Conservation (phyloP, 2,329 filamentous ascomycete genomes). For the Calycina herbarum region DNA sequence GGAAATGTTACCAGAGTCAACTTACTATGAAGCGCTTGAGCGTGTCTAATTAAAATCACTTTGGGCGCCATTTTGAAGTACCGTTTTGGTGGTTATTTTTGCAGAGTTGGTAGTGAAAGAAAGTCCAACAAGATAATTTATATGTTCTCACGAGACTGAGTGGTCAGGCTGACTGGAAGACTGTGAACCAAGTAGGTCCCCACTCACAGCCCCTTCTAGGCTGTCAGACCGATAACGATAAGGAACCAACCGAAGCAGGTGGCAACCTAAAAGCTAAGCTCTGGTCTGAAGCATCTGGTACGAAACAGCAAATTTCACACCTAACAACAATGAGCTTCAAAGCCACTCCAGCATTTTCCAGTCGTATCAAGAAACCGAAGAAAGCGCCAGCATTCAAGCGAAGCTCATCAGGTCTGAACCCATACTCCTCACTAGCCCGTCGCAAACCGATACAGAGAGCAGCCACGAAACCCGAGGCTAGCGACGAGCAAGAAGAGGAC, state of each 20-base stretch:
- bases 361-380: slow-evolving; percentile 35
- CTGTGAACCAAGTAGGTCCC: neutral
- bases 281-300: slow-evolving; percentile 1
- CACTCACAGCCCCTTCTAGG: neutral
- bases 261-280: slow-evolving; percentile 3
- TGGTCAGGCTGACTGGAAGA: slow-evolving; percentile 11
- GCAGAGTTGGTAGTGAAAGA: neutral
- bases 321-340: slow-evolving; percentile 33
- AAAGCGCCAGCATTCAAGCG: slow-evolving; percentile 34
- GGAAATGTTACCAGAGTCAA: slow-evolving; percentile 7
- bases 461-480: slow-evolving; percentile 18
- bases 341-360: slow-evolving; percentile 35
- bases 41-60: slow-evolving; percentile 45
- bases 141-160: neutral
- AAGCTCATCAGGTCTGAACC: slow-evolving; percentile 27
- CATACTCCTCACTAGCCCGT: slow-evolving; percentile 33
- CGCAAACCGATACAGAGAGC: slow-evolving; percentile 32
- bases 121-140: neutral
- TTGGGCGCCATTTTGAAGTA: slow-evolving; percentile 40
- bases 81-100: neutral
- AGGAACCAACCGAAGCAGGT: neutral
- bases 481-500: slow-evolving; percentile 37
- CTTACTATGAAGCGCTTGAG: slow-evolving; percentile 44
- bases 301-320: neutral
- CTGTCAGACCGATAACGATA: slow-evolving; percentile 14